Conservation (phyloP, 179 eudicot genomes). For the Silene coronaria region DNA sequence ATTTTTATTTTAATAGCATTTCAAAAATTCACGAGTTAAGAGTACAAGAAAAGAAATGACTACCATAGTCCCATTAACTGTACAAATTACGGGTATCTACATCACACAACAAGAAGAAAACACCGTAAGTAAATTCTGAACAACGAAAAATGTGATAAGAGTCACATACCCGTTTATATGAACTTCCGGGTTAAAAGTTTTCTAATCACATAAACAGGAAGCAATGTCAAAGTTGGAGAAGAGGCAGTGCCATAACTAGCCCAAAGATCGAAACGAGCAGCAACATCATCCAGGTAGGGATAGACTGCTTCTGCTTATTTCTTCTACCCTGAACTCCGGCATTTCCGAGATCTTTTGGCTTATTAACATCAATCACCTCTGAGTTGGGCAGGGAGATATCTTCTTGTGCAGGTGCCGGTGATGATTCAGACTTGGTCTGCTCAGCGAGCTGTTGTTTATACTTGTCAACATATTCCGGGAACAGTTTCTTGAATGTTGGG, state of each 20-base stretch:
- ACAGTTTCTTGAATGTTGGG: slow-evolving; percentile 72
- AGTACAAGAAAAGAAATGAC: not conserved
- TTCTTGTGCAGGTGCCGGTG: slow-evolving; percentile 26
- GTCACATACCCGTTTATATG: slow-evolving; percentile 18
- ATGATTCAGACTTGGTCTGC: slow-evolving; percentile 36
- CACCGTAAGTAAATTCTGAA: not conserved
- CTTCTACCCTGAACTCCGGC: slow-evolving; percentile 36
- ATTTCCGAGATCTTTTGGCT: slow-evolving; percentile 26
- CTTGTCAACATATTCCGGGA: slow-evolving; percentile 88
- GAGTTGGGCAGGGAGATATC: slow-evolving; percentile 28
- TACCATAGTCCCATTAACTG: slow-evolving; percentile 19
- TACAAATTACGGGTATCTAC: slow-evolving; percentile 22
- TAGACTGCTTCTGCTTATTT: slow-evolving; percentile 37
- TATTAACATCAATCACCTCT: slow-evolving; percentile 26
- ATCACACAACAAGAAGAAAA: slow-evolving; percentile 12
- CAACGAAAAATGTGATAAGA: slow-evolving; percentile 7
- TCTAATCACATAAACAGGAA: not conserved
- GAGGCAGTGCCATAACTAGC: slow-evolving; percentile 74
- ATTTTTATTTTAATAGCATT: no score
- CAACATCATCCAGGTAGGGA: slow-evolving; percentile 70
- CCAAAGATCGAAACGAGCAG: slow-evolving; percentile 64
- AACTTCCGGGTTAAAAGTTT: not conserved
- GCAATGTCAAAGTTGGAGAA: slow-evolving; percentile 63
- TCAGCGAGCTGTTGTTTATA: slow-evolving; percentile 58
- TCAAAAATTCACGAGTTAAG: not conserved